A percentile compares a stretch with the other conserved stretches of the same genome.
phyloP scores from a whole-genome alignment of 2,329 filamentous ascomycete genomes.

The Raffaelea arxii region DNA sequence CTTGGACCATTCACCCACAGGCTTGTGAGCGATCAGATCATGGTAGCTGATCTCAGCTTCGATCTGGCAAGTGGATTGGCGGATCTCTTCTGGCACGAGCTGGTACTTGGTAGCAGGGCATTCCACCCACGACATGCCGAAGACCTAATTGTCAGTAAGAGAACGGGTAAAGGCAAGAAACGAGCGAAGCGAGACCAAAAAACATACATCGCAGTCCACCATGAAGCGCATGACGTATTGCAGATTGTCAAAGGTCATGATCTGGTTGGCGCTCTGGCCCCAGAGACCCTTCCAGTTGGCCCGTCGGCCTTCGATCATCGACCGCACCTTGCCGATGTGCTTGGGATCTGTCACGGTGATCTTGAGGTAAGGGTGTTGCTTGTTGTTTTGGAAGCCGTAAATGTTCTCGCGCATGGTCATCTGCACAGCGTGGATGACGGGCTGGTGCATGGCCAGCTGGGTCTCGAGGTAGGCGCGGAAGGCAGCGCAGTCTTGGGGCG shows the following conservation, averaged over 20 bases:
- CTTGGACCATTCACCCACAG: slow-evolving; percentile 93
- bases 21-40: slow-evolving; percentile 76
- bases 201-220: slow-evolving; percentile 79
- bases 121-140: slow-evolving; percentile 97
- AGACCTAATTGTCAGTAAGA: slow-evolving; percentile 41
- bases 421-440: slow-evolving; percentile 68
- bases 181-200: too few relatives aligned
- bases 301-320: slow-evolving; percentile 61
- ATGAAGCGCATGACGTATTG: slow-evolving; percentile 95
- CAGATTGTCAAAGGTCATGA: slow-evolving; percentile 91
- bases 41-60: slow-evolving; percentile 78
- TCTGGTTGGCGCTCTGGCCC: slow-evolving; percentile 55
- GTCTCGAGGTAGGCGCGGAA: slow-evolving; percentile 76
- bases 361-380: slow-evolving; percentile 84
- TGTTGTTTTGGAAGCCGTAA: slow-evolving; percentile 89
- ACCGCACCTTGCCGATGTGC: slow-evolving; percentile 66
- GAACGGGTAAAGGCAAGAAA: neutral
- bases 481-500: slow-evolving; percentile 62
- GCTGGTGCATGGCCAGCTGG: slow-evolving; percentile 58
- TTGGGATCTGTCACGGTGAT: slow-evolving; percentile 88
- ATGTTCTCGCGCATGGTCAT: slow-evolving; percentile 84
- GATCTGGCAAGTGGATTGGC: slow-evolving; percentile 92
- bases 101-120: slow-evolving; percentile 65
- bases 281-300: slow-evolving; percentile 91
- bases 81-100: slow-evolving; percentile 53